Evolutionary conservation across 805 yeast genomes (phyloP).

Genomic region (Saccharomycopsis sp.): DNA sequence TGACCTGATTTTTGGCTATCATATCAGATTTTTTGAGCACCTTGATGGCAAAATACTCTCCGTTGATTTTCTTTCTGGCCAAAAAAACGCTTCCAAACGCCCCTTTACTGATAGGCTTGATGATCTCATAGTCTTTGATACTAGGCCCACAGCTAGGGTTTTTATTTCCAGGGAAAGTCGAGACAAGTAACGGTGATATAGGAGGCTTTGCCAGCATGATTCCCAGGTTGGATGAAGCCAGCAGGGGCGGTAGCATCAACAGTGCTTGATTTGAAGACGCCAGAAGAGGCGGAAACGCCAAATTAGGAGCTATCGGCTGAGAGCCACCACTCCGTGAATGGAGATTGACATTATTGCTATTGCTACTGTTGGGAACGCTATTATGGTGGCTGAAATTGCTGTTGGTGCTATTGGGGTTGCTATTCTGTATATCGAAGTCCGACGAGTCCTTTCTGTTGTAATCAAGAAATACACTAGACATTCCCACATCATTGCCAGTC

Average conservation of each 20-base stretch:
- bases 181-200: constrained; percentile 70
- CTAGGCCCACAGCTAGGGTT: constrained; percentile 49
- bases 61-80: constrained; percentile 76
- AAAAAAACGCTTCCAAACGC: constrained; percentile 95
- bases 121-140: constrained; percentile 79
- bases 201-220: constrained; percentile 44
- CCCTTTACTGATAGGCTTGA: constrained; percentile 92
- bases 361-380: background rate
- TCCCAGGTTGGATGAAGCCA: constrained; percentile 13
- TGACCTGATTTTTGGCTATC: constrained; percentile 95
- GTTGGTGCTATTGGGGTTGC: constrained; percentile 7
- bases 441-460: constrained; percentile 11
- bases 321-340: background rate
- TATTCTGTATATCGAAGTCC: constrained; percentile 3
- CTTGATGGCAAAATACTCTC: constrained; percentile 93
- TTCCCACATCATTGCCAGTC: constrained; percentile 36
- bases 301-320: background rate
- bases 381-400: background rate
- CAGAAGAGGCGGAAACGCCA: background rate
- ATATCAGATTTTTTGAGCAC: constrained; percentile 87
- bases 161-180: constrained; percentile 49
- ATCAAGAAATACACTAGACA: constrained; percentile 17
- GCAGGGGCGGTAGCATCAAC: constrained; percentile 3
- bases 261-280: background rate
- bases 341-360: background rate